phyloP scores from a whole-genome alignment of 495 filamentous ascomycete genomes.

The Neurospora sp. region DNA sequence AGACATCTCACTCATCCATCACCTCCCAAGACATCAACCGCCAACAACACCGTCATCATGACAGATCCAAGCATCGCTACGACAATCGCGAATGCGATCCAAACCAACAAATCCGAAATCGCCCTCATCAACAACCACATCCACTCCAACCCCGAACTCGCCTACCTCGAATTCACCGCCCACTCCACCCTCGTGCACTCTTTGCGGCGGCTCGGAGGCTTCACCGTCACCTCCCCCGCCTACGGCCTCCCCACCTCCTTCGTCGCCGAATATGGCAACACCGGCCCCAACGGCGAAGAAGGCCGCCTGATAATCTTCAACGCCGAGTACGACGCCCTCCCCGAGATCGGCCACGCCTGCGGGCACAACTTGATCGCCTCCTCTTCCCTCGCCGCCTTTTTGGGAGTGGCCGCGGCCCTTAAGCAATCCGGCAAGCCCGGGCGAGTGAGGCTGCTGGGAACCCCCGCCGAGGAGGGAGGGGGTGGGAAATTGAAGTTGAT shows the following conservation, averaged over 20 bases:
- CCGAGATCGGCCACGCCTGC: conserved; percentile 37
- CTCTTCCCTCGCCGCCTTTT: conserved; percentile 46
- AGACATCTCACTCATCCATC: neutral
- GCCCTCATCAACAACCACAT: conserved; percentile 40
- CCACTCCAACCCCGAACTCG: conserved; percentile 44
- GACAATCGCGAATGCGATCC: neutral
- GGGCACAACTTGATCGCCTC: conserved; percentile 63
- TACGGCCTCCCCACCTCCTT: conserved; percentile 48
- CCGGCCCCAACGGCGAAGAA: conserved; percentile 18
- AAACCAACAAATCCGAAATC: conserved; percentile 21
- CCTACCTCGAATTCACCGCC: conserved; percentile 43
- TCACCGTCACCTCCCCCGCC: conserved; percentile 34
- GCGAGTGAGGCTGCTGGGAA: conserved; percentile 52
- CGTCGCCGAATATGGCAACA: conserved; percentile 29
- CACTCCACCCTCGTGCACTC: conserved; percentile 41
- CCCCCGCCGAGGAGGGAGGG: conserved; percentile 57
- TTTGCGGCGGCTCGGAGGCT: conserved; percentile 23
- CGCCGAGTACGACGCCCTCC: conserved; percentile 45
- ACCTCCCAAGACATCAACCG: neutral
- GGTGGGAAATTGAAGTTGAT: conserved; percentile 43
- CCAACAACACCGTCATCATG: neutral
- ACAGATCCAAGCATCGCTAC: conserved; percentile 6
- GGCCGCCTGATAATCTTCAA: conserved; percentile 46
- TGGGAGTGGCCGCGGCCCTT: conserved; percentile 45
- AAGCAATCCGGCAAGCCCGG: conserved; percentile 38